Conservation (phyloP, 2,329 filamentous ascomycete species). For the Leptographium lundbergii region DNA sequence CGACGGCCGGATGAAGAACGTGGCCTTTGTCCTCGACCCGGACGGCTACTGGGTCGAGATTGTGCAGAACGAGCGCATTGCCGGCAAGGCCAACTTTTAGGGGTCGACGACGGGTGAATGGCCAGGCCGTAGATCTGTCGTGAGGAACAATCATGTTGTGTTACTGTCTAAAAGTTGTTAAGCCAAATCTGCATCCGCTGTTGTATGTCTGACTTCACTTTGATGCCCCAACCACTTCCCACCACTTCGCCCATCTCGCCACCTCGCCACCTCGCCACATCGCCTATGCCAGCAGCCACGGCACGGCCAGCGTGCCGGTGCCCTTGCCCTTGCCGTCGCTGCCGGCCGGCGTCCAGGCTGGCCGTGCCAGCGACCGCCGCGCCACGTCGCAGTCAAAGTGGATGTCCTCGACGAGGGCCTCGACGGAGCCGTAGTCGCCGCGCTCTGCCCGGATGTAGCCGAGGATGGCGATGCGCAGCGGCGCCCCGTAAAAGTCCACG, state of each 20-base stretch:
- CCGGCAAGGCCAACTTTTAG: conserved; percentile 37
- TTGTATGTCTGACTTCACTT: too few species aligned
- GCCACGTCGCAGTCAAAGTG: conserved; percentile 78
- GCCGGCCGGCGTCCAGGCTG: conserved; percentile 38
- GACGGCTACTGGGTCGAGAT: conserved; percentile 76
- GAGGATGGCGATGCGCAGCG: conserved; percentile 67
- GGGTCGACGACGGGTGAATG: too few species aligned
- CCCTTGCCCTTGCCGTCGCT: not conserved
- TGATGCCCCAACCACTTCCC: too few species aligned
- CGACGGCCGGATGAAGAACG: conserved; percentile 84
- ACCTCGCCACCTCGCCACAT: too few species aligned
- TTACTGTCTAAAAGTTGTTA: too few species aligned
- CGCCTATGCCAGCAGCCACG: conserved; percentile 6
- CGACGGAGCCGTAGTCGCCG: conserved; percentile 66
- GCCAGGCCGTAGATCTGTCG: not conserved
- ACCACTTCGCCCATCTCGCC: too few species aligned
- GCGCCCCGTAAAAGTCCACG: conserved; percentile 72
- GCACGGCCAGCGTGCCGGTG: conserved; percentile 17
- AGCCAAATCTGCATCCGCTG: too few species aligned
- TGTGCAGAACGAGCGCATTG: conserved; percentile 65
- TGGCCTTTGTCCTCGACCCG: conserved; percentile 83
- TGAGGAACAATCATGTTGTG: too few species aligned
- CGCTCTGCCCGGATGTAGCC: conserved; percentile 84
- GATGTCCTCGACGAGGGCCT: conserved; percentile 81
- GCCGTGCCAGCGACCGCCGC: conserved; percentile 54